Base-by-base conservation (phyloP, 345 rosid genomes). In the Salix brachista region DNA sequence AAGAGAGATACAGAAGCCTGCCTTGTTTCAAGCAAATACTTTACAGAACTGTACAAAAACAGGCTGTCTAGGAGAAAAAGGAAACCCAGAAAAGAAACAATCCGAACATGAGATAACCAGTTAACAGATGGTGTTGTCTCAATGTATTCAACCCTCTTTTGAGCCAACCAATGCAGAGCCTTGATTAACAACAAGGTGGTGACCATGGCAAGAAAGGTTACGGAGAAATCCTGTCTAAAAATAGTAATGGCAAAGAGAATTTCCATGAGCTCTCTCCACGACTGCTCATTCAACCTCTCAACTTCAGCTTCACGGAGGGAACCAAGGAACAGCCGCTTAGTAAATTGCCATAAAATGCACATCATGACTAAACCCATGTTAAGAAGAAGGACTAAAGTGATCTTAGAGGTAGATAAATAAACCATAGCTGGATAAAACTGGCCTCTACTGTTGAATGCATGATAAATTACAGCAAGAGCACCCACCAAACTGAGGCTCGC, bases 251-350 rank as follows among this genome's bases (percentile, higher is more conserved):
- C 99, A 71, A 95, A 95, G 78, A 95, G 97, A 73, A 93, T 89
- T 84, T 95, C 97, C 97, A 95, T 93, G 62, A 91, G 86, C 81
- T 95, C 99, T 69, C 99, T 91, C 97, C 96, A 91, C 0, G 93
- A 89, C 66, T 93, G 97, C 81, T 95, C 99, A 72, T 95, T 95
- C 83, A 95, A 79, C 68, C 99, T 86, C 88, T 95, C 99, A 23
- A 95, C 89, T 71, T 95, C 99, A 12, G 97, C 97, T 84, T 95
- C 99, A 6, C 99, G 90, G 32, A 94, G 99, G 13, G 95, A 82
- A 46, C 99, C 99, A 19, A 95, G 96, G 80, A 95, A 95, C 10
- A 95, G 69, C 30, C 85, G 77, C 69, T 93, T 95, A 60, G 83
- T 87, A 26, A 95, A 78, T 54, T 91, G 94, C 99, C 99, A 95